Evolutionary conservation across 2,329 filamentous ascomycete species (phyloP).

Genomic region (Exophiala calicioides): DNA sequence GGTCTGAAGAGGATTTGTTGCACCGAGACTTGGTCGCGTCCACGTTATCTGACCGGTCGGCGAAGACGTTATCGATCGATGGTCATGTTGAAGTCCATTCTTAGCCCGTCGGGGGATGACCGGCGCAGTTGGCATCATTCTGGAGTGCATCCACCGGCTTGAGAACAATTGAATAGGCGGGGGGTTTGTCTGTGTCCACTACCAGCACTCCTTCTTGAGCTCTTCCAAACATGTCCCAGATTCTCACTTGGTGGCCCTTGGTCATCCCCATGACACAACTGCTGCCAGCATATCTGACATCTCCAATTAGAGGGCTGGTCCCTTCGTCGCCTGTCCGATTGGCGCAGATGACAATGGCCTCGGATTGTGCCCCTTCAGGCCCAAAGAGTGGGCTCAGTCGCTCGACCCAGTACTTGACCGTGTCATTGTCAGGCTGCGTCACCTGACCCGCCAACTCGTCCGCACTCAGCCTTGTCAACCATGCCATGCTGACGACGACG

Average conservation of each 20-base stretch:
- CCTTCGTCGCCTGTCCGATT: conserved; percentile 48
- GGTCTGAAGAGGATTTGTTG: no score
- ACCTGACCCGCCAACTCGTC: conserved; percentile 50
- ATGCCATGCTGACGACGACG: conserved; percentile 64
- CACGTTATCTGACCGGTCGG: neutral
- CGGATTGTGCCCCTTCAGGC: conserved; percentile 30
- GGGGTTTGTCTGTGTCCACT: conserved; percentile 46
- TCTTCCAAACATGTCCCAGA: conserved; percentile 50
- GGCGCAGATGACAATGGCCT: conserved; percentile 49
- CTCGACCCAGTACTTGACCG: conserved; percentile 64
- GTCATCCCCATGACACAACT: conserved; percentile 45
- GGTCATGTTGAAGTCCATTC: no score
- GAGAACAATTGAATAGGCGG: conserved; percentile 31
- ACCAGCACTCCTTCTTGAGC: conserved; percentile 48
- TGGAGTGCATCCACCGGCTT: conserved; percentile 1
- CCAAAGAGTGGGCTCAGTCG: conserved; percentile 56
- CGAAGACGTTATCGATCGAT: no score
- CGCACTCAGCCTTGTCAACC: conserved; percentile 55
- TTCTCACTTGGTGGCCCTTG: conserved; percentile 39
- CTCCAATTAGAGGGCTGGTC: conserved; percentile 38
- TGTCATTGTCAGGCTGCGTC: conserved; percentile 57
- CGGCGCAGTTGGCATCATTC: neutral
- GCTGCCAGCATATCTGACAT: conserved; percentile 51
- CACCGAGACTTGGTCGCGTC: no score
- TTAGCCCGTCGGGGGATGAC: conserved; percentile 3